Percentiles rank a stretch among this genome's conserved stretches.
These are phyloP conservation scores for Ogataea methylovora DNA, from an alignment of 805 yeast genomes.

Conservation along the genomic window DNA sequence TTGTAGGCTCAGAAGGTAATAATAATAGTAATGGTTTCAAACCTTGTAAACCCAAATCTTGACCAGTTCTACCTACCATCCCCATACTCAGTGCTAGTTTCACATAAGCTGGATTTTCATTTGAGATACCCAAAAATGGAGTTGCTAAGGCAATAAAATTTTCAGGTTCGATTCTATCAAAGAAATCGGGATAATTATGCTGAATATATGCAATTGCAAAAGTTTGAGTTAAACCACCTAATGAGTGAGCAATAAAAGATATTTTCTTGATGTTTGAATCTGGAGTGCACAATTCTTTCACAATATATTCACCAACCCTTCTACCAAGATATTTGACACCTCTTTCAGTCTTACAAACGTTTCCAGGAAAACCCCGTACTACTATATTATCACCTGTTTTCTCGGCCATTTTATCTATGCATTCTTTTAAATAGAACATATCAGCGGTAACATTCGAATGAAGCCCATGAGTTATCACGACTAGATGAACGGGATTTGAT, in stretches of 20 bases:
- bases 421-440: constrained; percentile 80
- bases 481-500: constrained; percentile 65
- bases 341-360: constrained; percentile 80
- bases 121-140: constrained; percentile 80
- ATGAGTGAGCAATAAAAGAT: constrained; percentile 87
- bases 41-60: constrained; percentile 66
- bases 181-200: constrained; percentile 62
- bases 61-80: constrained; percentile 86
- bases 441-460: constrained; percentile 89
- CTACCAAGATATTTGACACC: constrained; percentile 83
- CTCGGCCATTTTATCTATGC: constrained; percentile 44
- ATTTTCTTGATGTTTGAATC: constrained; percentile 47
- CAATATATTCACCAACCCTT: constrained; percentile 67
- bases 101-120: constrained; percentile 82
- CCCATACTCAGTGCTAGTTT: constrained; percentile 83
- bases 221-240: constrained; percentile 89
- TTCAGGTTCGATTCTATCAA: constrained; percentile 56
- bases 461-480: constrained; percentile 84
- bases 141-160: constrained; percentile 81
- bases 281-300: constrained; percentile 36
- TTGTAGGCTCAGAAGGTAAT: constrained; percentile 71
- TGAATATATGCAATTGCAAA: constrained; percentile 82
- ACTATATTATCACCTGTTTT: constrained; percentile 57
- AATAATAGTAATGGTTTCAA: constrained; percentile 63
- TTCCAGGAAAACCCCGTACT: constrained; percentile 76